Percentiles rank a stretch among this genome's conserved stretches.
These are phyloP conservation scores for Debaryomycetaceae sp. DNA, from an alignment of 1,139 yeast genomes.

Conservation along the genomic window DNA sequence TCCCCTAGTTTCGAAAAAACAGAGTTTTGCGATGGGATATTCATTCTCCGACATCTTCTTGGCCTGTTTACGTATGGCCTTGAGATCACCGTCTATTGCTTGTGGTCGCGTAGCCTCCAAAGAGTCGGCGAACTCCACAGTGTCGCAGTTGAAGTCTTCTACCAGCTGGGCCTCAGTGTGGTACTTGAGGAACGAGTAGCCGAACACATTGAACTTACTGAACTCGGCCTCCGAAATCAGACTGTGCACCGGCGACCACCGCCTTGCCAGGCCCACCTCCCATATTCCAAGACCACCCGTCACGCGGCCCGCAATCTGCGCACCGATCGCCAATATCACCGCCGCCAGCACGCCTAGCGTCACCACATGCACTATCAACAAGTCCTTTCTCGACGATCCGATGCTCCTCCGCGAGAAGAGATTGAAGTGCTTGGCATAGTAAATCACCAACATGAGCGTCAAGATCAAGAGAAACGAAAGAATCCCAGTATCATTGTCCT, in stretches of 20 bases:
- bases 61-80: constrained; percentile 7
- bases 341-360: neutral
- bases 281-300: neutral
- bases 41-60: constrained; percentile 5
- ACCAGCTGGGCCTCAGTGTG: neutral
- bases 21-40: constrained; percentile 8
- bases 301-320: neutral
- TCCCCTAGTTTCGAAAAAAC: constrained; percentile 6
- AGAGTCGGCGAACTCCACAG: constrained; percentile 2
- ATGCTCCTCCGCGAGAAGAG: neutral
- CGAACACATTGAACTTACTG: constrained; percentile 5
- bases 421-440: neutral
- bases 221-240: neutral
- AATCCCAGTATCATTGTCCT: neutral
- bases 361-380: neutral
- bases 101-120: constrained; percentile 5
- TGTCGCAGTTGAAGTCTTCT: constrained; percentile 3
- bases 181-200: constrained; percentile 9
- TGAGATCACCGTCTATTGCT: constrained; percentile 4
- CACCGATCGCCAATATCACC: neutral
- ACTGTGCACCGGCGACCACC: no score
- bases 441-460: no score
- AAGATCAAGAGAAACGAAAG: neutral
- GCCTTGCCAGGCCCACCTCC: no score
- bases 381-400: neutral